phyloP scores from a whole-genome alignment of 371 early-diverging fungal species.

The Mucor lusitanicus region DNA sequence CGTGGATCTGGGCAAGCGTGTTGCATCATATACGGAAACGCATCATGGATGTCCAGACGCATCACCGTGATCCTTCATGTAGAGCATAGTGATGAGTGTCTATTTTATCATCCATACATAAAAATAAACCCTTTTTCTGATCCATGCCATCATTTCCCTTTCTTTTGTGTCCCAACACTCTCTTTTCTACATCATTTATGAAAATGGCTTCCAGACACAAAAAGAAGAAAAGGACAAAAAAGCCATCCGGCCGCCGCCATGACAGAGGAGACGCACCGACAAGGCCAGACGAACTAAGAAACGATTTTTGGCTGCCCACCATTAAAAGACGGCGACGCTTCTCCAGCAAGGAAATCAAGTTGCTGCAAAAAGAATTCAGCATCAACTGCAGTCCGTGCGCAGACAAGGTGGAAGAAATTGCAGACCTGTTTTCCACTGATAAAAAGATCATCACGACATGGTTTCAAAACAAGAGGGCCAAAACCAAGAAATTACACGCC shows the following conservation, averaged over 20 bases:
- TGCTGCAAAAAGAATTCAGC: conserved; percentile 28
- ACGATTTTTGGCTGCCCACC: conserved; percentile 29
- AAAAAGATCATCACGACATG: conserved; percentile 42
- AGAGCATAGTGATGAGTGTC: not conserved
- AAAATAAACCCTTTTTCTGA: not conserved
- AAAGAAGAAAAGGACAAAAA: not conserved
- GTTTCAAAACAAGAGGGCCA: conserved; percentile 52
- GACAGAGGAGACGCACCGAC: too few species aligned
- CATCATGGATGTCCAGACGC: conserved; percentile 14
- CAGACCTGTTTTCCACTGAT: conserved; percentile 21
- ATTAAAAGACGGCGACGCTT: conserved; percentile 44
- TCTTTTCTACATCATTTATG: not conserved
- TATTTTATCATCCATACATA: not conserved
- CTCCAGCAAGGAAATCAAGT: conserved; percentile 19
- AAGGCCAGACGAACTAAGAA: not conserved
- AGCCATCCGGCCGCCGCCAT: not conserved
- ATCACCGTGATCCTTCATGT: not conserved
- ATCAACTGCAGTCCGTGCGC: conserved; percentile 26
- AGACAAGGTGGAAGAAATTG: conserved; percentile 24
- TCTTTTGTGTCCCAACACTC: too few species aligned
- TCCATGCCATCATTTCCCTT: too few species aligned
- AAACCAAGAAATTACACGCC: conserved; percentile 17
- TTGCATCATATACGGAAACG: conserved; percentile 30
- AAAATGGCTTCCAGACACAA: not conserved
- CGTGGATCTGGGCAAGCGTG: conserved; percentile 48